phyloP scores from a whole-genome alignment of 2,329 filamentous ascomycete species.

The Pseudogymnoascus sp. region DNA sequence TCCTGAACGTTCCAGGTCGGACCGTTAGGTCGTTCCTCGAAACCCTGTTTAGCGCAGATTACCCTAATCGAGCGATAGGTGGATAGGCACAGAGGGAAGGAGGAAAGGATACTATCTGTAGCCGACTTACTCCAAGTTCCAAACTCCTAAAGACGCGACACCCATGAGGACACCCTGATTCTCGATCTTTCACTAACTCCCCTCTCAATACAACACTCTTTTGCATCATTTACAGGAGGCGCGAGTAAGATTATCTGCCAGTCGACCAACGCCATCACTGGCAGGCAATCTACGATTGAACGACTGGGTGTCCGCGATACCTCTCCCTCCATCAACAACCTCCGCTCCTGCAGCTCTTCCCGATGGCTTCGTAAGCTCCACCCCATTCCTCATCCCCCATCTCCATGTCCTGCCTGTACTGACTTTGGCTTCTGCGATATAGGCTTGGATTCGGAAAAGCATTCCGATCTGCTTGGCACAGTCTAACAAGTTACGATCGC shows the following conservation, averaged over 20 bases:
- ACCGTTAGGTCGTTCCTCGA: constrained; percentile 9
- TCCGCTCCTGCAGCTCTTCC: neutral
- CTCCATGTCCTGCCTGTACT: neutral
- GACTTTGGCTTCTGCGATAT: neutral
- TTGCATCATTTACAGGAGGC: constrained; percentile 11
- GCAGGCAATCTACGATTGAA: constrained; percentile 13
- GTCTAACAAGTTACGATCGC: constrained; percentile 63
- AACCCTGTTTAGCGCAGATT: constrained; percentile 8
- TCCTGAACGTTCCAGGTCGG: neutral
- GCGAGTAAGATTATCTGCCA: constrained; percentile 10
- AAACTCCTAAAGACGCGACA: constrained; percentile 10
- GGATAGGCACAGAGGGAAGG: constrained; percentile 11
- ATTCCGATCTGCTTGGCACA: constrained; percentile 88
- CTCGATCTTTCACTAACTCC: constrained; percentile 6
- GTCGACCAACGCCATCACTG: constrained; percentile 7
- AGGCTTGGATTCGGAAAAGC: constrained; percentile 51
- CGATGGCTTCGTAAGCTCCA: constrained; percentile 13
- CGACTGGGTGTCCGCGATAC: constrained; percentile 12
- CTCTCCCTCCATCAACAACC: constrained; percentile 12
- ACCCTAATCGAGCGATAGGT: constrained; percentile 9
- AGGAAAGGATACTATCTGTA: constrained; percentile 11
- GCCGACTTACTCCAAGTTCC: constrained; percentile 7
- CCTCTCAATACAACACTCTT: constrained; percentile 11
- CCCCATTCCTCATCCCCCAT: neutral
- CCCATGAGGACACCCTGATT: constrained; percentile 9